phyloP scores from a whole-genome alignment of 2,329 filamentous ascomycete genomes.

The Arthrobotrys entomopaga region DNA sequence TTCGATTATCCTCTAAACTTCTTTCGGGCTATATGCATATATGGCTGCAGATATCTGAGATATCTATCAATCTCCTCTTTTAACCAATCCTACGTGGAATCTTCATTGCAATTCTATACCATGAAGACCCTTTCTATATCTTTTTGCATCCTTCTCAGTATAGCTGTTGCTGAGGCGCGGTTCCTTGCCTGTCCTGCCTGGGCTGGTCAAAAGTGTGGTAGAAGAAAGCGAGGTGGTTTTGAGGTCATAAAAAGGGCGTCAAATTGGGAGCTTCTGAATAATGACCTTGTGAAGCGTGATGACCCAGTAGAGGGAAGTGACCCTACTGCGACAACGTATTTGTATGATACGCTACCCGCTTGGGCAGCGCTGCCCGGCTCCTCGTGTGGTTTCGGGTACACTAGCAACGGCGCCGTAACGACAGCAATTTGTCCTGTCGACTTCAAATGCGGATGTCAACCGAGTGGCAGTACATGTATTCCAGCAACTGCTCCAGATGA shows the following conservation, averaged over 20 bases:
- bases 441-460: conserved; percentile 38
- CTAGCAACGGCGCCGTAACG: conserved; percentile 31
- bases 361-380: conserved; percentile 44
- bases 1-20: not conserved
- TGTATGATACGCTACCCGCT: conserved; percentile 30
- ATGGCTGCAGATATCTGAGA: conserved; percentile 30
- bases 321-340: conserved; percentile 37
- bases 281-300: conserved; percentile 28
- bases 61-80: conserved; percentile 18
- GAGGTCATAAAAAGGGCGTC: conserved; percentile 18
- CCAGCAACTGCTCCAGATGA: conserved; percentile 22
- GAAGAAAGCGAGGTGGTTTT: conserved; percentile 35
- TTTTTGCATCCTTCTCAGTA: conserved; percentile 7
- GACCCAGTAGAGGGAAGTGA: conserved; percentile 32
- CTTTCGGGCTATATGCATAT: not conserved
- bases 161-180: conserved; percentile 13
- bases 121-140: conserved; percentile 10
- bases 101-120: not conserved
- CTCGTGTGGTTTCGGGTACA: conserved; percentile 33
- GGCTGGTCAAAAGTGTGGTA: conserved; percentile 34
- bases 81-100: not conserved
- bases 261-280: conserved; percentile 29
- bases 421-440: conserved; percentile 43
- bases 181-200: conserved; percentile 27
- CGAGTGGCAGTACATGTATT: conserved; percentile 30